Evolutionary conservation across 345 rosid species (phyloP), one percentile per base, ranked within the genome.

Genomic region (Corchorus capsularis): DNA sequence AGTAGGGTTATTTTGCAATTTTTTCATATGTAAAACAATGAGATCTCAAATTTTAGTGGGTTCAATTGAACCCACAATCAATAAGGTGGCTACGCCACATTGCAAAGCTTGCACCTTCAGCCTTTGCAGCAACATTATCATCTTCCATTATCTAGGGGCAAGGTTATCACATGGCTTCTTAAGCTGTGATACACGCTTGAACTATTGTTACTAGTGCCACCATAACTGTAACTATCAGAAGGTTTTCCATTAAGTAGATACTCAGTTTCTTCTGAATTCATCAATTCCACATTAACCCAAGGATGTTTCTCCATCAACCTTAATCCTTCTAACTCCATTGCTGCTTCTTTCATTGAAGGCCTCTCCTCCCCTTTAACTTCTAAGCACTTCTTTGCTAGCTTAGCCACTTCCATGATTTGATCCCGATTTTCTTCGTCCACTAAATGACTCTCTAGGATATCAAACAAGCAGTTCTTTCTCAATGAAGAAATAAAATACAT

Each of bases 291-390:
- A 34, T 34, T 54, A 63, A 54, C 76, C 82, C 82, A 73, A 0
- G 82, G 81, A 71, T 82, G 81, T 8, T n/a, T 64, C 52, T 4
- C 63, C 4, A n/a, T 35, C 35, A 59, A 15, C 60, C 69, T 47
- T 53, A 57, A 9, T 35, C 35, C 77, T 71, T 80, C 83, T 37
- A 88, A 76, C 52, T 84, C 86, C 70, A 52, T 12, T 0, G 60
- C 62, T 15, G 78, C 87, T 54, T 88, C 73, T 66, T 78, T 88
- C 90, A 83, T 88, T 37, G 77, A 56, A 10, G 92, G 90, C 45
- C 87, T 75, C 20, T 85, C 75, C 22, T 78, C 81, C 13, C 89
- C 87, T 52, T 80, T 78, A 10, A 77, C 17, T 41, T 47, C 69
- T 65, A 89, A 77, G 47, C 89, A 86, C 14, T 82, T 81, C 55